A percentile compares a stretch with the other conserved stretches of the same genome.
These are phyloP conservation scores for Megacollybia marginata DNA, from an alignment of 768 basidiomycete species.

Conservation along the genomic window DNA sequence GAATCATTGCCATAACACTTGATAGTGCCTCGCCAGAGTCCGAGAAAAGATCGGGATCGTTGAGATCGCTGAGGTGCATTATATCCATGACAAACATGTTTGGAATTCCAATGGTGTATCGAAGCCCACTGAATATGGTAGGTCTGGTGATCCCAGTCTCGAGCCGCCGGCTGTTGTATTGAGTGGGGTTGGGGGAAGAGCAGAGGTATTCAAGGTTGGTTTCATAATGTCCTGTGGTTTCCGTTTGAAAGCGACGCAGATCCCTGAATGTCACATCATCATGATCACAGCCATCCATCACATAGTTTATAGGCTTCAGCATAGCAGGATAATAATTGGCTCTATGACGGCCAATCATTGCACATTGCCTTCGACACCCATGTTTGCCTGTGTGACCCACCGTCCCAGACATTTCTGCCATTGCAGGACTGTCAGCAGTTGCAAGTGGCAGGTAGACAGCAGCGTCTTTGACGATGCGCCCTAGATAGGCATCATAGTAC, in stretches of 20 bases:
- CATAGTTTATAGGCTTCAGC: too few species aligned
- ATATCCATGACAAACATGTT: slow-evolving; percentile 6
- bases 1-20: slow-evolving; percentile 11
- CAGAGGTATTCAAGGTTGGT: not conserved
- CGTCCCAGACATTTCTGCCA: slow-evolving; percentile 18
- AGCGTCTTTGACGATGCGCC: slow-evolving; percentile 6
- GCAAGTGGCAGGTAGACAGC: slow-evolving; percentile 14
- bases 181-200: slow-evolving; percentile 1
- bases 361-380: slow-evolving; percentile 27
- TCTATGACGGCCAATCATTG: slow-evolving; percentile 22
- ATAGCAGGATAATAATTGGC: not conserved
- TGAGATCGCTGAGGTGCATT: slow-evolving; percentile 25
- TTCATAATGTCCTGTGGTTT: too few species aligned
- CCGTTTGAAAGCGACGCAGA: too few species aligned
- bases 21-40: slow-evolving; percentile 16
- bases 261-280: too few species aligned
- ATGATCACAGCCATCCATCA: too few species aligned
- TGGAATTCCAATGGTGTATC: slow-evolving; percentile 8
- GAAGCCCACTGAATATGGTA: slow-evolving; percentile 27
- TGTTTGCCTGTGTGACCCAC: slow-evolving; percentile 19
- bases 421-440: slow-evolving; percentile 22
- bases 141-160: slow-evolving; percentile 29
- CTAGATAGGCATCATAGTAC: not conserved
- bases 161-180: slow-evolving; percentile 19
- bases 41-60: slow-evolving; percentile 16